Conservation (phyloP, 805 yeast species). For the Nakazawaea sp. region DNA sequence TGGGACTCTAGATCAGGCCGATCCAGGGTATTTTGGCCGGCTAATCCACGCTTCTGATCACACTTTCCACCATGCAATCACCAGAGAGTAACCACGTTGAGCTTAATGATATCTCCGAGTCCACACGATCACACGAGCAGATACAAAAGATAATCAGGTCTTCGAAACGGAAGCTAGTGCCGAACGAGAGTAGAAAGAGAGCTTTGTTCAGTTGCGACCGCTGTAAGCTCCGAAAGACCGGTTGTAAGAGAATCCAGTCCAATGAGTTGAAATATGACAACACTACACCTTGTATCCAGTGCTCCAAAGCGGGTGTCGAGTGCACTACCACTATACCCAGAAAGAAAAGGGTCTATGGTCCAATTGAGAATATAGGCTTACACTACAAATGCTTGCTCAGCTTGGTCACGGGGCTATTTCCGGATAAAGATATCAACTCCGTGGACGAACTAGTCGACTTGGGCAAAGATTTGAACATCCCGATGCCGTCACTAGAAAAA, state of each 20-base stretch:
- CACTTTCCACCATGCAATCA: no score
- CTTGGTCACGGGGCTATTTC: conserved; percentile 33
- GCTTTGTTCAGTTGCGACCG: conserved; percentile 40
- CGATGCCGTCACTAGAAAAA: conserved; percentile 24
- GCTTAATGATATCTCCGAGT: background rate
- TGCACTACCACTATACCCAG: conserved; percentile 36
- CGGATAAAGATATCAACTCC: conserved; percentile 35
- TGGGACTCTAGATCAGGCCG: no score
- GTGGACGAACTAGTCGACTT: conserved; percentile 33
- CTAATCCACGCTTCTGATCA: no score
- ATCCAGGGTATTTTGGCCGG: no score
- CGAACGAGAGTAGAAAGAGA: conserved; percentile 30
- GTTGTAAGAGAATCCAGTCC: conserved; percentile 29
- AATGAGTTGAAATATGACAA: conserved; percentile 27
- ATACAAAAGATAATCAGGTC: conserved; percentile 8
- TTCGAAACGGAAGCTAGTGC: conserved; percentile 27
- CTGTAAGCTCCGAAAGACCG: conserved; percentile 35
- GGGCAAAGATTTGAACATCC: conserved; percentile 25
- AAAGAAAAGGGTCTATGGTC: conserved; percentile 33
- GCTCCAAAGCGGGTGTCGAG: conserved; percentile 28
- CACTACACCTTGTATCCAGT: conserved; percentile 31
- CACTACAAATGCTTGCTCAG: conserved; percentile 35
- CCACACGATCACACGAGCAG: no score
- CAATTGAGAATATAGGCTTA: conserved; percentile 32
- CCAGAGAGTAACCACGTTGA: no score